Base-by-base conservation (phyloP, 352 stramenopile species). In the Phytophthora nicotianae region DNA sequence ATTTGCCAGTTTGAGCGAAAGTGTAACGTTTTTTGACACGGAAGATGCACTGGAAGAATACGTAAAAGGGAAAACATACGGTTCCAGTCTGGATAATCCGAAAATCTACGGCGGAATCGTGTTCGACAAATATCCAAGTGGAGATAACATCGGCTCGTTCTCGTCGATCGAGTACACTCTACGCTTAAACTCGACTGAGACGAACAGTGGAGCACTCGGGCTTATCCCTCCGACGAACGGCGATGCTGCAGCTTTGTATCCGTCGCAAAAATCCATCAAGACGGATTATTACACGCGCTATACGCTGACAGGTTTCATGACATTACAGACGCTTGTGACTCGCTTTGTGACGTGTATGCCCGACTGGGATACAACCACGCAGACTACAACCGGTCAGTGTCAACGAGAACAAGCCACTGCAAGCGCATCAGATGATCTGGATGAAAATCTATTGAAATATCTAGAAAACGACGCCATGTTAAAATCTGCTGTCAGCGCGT, bases 291-390 rank as follows among this genome's bases (percentile, higher is more conserved):
- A 43, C n/a, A 43, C 37, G 0, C 37, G 37, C 37, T 43, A 43
- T n/a, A 43, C 37, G n/a, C 16, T 43, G 37, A 43, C 37, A n/a
- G 37, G 37, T 4, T 43, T 43, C 37, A 43, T 43, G 37, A 43
- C 37, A n/a, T 21, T 43, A n/a, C 37, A 43, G 37, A 43, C 37
- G 37, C 37, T 43, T 7, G 37, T 43, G 37, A 43, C 37, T 16
- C 37, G 37, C 37, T 43, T 43, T 21, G 37, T 43, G 6, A 21
- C 37, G 14, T 43, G 37, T 21, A 43, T 43, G 37, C 37, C 37
- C 5, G 37, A 43, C 16, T 43, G 37, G 17, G 37, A 43, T 21
- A 6, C 17, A 23, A 5, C 37, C 21, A 2, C 16, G 17, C 37
- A 43, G 32, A 43, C 37, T 11, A 43, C n/a, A 23, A 43, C 5